Evolutionary conservation across 1,139 yeast species (phyloP), one percentile per base, ranked within the genome.

Genomic region (Hansenula lynferdii): DNA sequence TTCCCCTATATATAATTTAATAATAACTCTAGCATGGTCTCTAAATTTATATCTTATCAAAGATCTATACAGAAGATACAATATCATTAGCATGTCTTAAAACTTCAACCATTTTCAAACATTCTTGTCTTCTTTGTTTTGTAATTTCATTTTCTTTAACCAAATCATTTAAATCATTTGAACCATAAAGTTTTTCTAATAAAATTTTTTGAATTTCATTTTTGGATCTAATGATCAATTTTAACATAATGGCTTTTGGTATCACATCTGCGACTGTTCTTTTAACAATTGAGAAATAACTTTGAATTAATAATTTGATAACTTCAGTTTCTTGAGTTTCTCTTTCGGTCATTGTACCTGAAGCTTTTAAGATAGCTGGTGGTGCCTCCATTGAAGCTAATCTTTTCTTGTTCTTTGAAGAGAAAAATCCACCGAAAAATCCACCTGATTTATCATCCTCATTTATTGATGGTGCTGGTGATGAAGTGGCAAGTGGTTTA

Each of bases 271-370:
- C 83, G 50, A 92, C 85, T 1, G 97, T 87, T 60, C 96, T 79
- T 68, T 90, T 89, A 41, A 92, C 97, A 60, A 92, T 92, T 57
- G 78, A 79, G 67, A 81, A 92, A 65, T 92, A 92, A 23, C 97
- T 87, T 38, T 83, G 78, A 52, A 92, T 92, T 57, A 92, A 74
- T 50, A 92, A 73, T 69, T 92, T 92, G 60, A 92, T 92, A 30
- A 92, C 97, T 58, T 92, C 98, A 0, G 97, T 92, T 64, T 92
- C 98, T 79, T 86, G 84, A 26, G 90, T 79, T 66, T 92, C 98
- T 53, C 97, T 81, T 60, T 92, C 98, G 19, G 95, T 78, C 86
- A 92, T 82, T 42, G 85, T 80, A 31, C 97, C 97, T 19, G 95
- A 80, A 7, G 98, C 98, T 62, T 92, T 85, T 60, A 92, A 77